Percentiles rank a stretch among this genome's conserved stretches.
phyloP scores from a whole-genome alignment of 108 stramenopile genomes.

The Parmales sp. region DNA sequence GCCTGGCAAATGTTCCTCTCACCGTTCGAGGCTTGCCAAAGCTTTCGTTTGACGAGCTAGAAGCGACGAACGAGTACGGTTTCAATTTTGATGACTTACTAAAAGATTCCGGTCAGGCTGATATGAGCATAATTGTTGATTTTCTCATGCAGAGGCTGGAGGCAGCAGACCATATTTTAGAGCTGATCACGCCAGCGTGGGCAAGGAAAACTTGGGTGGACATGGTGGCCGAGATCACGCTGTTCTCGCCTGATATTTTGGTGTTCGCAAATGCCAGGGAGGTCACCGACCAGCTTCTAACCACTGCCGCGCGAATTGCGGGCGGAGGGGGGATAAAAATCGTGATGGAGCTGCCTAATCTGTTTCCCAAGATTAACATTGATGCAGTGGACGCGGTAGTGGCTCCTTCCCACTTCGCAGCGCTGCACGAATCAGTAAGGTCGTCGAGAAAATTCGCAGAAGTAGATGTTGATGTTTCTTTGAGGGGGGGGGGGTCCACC shows the following conservation, averaged over 20 bases:
- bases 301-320: neutral
- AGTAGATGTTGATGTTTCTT: neutral
- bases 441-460: neutral
- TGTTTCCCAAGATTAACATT: neutral
- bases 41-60: neutral
- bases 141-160: neutral
- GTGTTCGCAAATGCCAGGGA: slow-evolving; percentile 16
- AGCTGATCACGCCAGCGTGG: neutral
- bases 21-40: neutral
- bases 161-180: neutral
- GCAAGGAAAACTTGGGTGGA: neutral
- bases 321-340: neutral
- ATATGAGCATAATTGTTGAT: neutral
- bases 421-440: neutral
- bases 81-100: neutral
- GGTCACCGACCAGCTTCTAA: neutral
- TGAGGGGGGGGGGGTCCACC: neutral
- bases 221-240: neutral
- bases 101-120: neutral
- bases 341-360: slow-evolving; percentile 17
- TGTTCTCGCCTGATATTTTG: neutral
- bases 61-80: neutral
- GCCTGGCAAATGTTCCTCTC: neutral
- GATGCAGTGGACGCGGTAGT: neutral
- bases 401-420: slow-evolving; percentile 16